These are phyloP conservation scores for Aspergillus viridinutans DNA, from an alignment of 2,329 filamentous ascomycete species.

Conservation along the genomic window DNA sequence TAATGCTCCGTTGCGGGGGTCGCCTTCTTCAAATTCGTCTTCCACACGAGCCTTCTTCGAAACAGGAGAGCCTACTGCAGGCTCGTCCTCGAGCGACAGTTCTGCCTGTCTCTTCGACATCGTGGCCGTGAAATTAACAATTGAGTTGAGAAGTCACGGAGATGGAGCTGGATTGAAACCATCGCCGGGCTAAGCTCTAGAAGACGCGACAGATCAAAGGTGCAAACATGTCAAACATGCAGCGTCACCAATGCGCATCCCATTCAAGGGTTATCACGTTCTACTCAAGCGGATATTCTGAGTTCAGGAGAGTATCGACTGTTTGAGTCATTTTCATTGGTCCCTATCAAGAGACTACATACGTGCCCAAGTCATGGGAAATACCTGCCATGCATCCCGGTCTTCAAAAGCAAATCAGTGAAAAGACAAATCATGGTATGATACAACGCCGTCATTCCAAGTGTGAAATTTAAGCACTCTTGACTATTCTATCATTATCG, in stretches of 20 bases:
- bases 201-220: constrained; percentile 11
- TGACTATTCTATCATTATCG: constrained; percentile 66
- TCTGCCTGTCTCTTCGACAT: constrained; percentile 49
- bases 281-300: not conserved
- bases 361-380: constrained; percentile 15
- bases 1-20: constrained; percentile 21
- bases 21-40: constrained; percentile 26
- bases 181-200: constrained; percentile 15
- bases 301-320: not conserved
- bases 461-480: constrained; percentile 42
- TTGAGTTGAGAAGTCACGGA: constrained; percentile 4
- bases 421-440: constrained; percentile 28
- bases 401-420: constrained; percentile 22
- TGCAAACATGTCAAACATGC: constrained; percentile 30
- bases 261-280: not conserved
- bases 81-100: constrained; percentile 35
- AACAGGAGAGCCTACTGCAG: constrained; percentile 35
- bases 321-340: constrained; percentile 12
- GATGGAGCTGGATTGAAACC: constrained; percentile 15
- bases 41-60: constrained; percentile 44
- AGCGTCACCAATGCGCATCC: not conserved
- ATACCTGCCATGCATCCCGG: constrained; percentile 21
- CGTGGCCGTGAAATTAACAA: constrained; percentile 14
- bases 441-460: constrained; percentile 26
- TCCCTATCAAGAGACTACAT: constrained; percentile 16